phyloP scores from a whole-genome alignment of 768 basidiomycete genomes.

The Pleurotus tuber-regium region DNA sequence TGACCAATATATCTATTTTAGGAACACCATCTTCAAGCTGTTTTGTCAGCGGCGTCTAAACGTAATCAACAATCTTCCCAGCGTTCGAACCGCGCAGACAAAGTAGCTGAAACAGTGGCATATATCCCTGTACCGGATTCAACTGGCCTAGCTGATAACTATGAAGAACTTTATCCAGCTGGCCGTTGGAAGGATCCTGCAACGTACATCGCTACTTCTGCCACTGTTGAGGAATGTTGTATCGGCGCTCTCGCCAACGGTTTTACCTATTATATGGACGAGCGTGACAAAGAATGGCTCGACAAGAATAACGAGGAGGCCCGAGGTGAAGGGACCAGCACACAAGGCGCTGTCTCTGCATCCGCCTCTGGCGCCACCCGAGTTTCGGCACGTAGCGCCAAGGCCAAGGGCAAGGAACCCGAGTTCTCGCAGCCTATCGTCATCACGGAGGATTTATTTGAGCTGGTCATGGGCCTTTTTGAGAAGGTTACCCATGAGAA shows the following conservation, averaged over 20 bases:
- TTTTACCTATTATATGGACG: slow-evolving; percentile 92
- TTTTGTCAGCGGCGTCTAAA: slow-evolving; percentile 42
- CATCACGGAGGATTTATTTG: slow-evolving; percentile 90
- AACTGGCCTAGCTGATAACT: slow-evolving; percentile 75
- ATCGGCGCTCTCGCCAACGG: slow-evolving; percentile 63
- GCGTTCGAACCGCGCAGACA: slow-evolving; percentile 25
- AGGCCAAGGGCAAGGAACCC: slow-evolving; percentile 83
- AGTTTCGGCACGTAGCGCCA: slow-evolving; percentile 62
- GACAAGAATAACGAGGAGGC: slow-evolving; percentile 88
- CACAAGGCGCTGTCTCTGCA: slow-evolving; percentile 63
- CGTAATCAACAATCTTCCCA: slow-evolving; percentile 25
- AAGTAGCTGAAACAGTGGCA: slow-evolving; percentile 43
- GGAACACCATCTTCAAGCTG: slow-evolving; percentile 56
- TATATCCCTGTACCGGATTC: slow-evolving; percentile 95
- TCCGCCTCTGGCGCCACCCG: slow-evolving; percentile 26
- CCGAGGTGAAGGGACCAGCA: slow-evolving; percentile 80
- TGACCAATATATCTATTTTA: slow-evolving; percentile 38
- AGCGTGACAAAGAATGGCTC: slow-evolving; percentile 93
- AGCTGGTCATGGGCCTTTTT: slow-evolving; percentile 91
- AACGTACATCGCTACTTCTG: slow-evolving; percentile 77
- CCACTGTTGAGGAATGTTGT: slow-evolving; percentile 79
- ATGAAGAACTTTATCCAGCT: slow-evolving; percentile 70
- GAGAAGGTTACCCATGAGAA: slow-evolving; percentile 90
- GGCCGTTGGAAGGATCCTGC: slow-evolving; percentile 73
- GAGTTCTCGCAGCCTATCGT: slow-evolving; percentile 60